Percentiles rank a stretch among this genome's conserved stretches.
Conservation (phyloP, 2,329 filamentous ascomycete genomes). For the Diplodia seriata region DNA sequence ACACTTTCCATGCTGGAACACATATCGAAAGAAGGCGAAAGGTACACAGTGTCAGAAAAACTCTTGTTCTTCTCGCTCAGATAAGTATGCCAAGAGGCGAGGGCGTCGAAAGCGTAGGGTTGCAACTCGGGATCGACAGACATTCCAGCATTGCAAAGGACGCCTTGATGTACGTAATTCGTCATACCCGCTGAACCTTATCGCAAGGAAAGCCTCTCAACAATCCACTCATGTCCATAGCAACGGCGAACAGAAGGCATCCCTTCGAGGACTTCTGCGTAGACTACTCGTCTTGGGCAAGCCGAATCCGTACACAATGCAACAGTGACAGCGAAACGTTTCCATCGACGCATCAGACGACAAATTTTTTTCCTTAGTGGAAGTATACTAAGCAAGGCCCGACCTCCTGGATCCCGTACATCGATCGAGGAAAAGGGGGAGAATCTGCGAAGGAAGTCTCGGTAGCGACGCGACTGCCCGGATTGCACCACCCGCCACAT, state of each 20-base stretch:
- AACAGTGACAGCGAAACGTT: neutral
- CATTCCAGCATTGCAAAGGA: neutral
- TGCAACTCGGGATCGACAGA: neutral
- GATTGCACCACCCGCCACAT: neutral
- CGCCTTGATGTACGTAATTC: neutral
- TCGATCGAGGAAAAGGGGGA: neutral
- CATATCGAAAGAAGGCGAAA: neutral
- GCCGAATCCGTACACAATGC: neutral
- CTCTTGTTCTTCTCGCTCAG: neutral
- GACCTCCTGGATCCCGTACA: neutral
- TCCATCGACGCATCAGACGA: neutral
- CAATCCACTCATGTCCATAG: neutral
- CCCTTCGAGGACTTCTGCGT: neutral
- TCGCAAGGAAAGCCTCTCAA: neutral
- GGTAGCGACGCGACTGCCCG: neutral
- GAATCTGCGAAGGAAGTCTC: neutral
- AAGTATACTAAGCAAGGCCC: constrained; percentile 1
- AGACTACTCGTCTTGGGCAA: neutral
- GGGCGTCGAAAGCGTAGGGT: neutral
- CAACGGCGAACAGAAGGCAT: neutral
- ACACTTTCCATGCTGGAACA: neutral
- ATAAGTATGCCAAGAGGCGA: neutral
- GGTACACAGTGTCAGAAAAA: neutral
- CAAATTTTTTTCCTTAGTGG: neutral
- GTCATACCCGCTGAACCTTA: neutral